Base-by-base conservation (phyloP, 108 stramenopile species). In the Pelagomonas calceolata region DNA sequence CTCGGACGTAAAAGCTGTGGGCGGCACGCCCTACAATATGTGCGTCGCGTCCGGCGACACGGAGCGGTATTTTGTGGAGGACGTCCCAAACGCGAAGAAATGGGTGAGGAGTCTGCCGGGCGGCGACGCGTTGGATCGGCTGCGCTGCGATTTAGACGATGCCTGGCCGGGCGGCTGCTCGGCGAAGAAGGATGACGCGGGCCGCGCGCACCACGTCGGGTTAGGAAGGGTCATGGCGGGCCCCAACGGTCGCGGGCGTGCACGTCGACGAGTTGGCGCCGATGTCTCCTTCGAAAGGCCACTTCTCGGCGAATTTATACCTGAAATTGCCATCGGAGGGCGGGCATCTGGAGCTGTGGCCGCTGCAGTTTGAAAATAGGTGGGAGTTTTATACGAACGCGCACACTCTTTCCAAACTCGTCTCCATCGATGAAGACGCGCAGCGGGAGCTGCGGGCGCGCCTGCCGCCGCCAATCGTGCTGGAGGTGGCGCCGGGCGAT, bases 261-360 rank as follows among this genome's bases (percentile, higher is more conserved):
- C 95, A 95, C 76, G 93, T 93, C 32, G 94, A 96, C 75, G 92
- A 94, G 71, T 68, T 95, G 66, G 90, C 87, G 0, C 90, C 91
- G 29, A 75, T 94, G 43, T 65, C 78, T 34, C 33, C 71, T 7
- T 64, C 44, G 16, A 67, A 79, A 31, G 95, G 95, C 32, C 80
- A 90, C 26, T 94, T 95, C 75, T 90, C 89, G 75, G 95, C 93
- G 21, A 96, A 96, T 65, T 82, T 95, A 0, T 96, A 96, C 77
- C 81, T 96, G 33, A 82, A 85, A 70, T 71, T 91, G 37, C 93
- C 93, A 32, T 60, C 76, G 21, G 34, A 66, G 7, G 80, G 80
- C 0, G 80, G 80, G 5, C 73, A 80, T 44, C 73, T 81, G 9
- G 71, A 76, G 45, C 35, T 81, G 17, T 81, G 76, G 76, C 79